Conservation (phyloP, 176 grass and related monocot genomes). For the bread wheat (Triticum aestivum) region IWGSC_CS_RefSeq_v2.1 NC_057801.1:95218652-95219151, state of each 20-base stretch:
- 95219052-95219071: no score
- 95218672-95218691: not conserved
- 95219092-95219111: not conserved
- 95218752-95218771: not conserved
- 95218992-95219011: no score
- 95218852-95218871: not conserved
- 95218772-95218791: not conserved
- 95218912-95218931: no score
- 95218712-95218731: not conserved
- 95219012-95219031: no score
- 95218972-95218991: no score
- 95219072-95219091: no score
- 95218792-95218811: not conserved
- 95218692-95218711: not conserved
- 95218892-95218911: no score
- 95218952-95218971: no score
- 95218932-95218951: no score
- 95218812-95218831: not conserved
- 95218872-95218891: no score
- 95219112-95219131: accelerated
- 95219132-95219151: not conserved
- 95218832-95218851: not conserved
- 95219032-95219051: no score
- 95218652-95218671: not conserved
- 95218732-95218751: not conserved